Conservation (phyloP, 352 stramenopile genomes). For the Pythium plurisporium region DNA sequence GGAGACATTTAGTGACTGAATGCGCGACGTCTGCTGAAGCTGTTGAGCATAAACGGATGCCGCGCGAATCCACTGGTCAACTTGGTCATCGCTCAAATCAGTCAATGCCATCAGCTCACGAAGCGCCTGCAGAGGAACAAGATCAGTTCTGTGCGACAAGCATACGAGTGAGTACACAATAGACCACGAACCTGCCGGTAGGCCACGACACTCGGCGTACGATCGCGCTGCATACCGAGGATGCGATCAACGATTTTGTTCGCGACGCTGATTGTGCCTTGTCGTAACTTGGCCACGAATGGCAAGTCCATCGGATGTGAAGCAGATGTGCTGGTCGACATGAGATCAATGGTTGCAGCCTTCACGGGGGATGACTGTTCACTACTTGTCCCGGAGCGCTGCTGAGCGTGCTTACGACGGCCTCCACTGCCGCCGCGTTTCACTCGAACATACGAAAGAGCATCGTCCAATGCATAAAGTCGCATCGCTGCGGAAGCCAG, state of each 20-base stretch:
- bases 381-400: slow-evolving; percentile 28
- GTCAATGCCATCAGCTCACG: slow-evolving; percentile 52
- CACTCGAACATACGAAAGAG: slow-evolving; percentile 60
- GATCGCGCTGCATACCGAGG: slow-evolving; percentile 45
- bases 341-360: slow-evolving; percentile 7
- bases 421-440: slow-evolving; percentile 36
- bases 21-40: slow-evolving; percentile 20
- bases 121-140: slow-evolving; percentile 27
- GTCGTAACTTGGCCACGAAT: slow-evolving; percentile 41
- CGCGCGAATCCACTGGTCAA: slow-evolving; percentile 59
- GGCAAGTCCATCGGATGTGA: slow-evolving; percentile 41
- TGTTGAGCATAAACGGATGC: slow-evolving; percentile 16
- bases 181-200: slow-evolving; percentile 33
- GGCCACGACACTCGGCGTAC: slow-evolving; percentile 34
- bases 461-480: slow-evolving; percentile 74
- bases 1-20: slow-evolving; percentile 9
- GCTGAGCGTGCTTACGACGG: slow-evolving; percentile 39
- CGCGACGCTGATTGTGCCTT: slow-evolving; percentile 35
- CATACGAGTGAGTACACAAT: neutral
- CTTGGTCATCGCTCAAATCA: slow-evolving; percentile 46
- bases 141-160: neutral
- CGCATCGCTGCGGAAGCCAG: slow-evolving; percentile 73
- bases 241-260: slow-evolving; percentile 52
- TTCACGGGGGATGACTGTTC: slow-evolving; percentile 32
- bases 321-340: slow-evolving; percentile 15